Evolutionary conservation across 805 yeast species (phyloP), one percentile per base, ranked within the genome.

Genomic region (Brettanomyces anomalus): DNA sequence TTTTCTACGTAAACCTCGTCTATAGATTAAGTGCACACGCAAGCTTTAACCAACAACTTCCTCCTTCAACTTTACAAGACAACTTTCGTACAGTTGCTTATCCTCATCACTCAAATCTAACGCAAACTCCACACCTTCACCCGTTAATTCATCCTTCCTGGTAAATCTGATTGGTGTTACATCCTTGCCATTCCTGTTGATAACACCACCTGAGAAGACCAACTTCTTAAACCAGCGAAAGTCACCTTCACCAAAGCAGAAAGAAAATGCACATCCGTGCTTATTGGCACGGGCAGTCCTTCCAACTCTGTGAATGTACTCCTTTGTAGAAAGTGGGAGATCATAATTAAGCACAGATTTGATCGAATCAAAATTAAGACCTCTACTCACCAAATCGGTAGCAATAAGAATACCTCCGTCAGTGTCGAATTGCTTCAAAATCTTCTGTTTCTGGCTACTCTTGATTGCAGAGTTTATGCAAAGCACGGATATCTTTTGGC

Each of bases 371-470:
- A 93, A 72, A 63, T 90, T 96, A 40, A 93, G 75, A 66, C 99
- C 99, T 64, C 99, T 79, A n/a, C 97, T 85, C 60, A 93, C 83
- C 52, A 93, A 70, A 64, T 93, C 99, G 0, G 98, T 93, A 20
- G 86, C 88, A 46, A 74, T 80, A 59, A 76, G 67, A 39, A 77
- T 64, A 1, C 72, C 67, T 15, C 78, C 79, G 13, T 50, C 36
- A 2, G 58, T 53, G 13, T 75, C 67, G 55, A 93, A 89, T 5
- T 70, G 70, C 34, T 74, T 69, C 43, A 93, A 66, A 1, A 80
- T 65, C 49, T 74, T 73, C 39, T 68, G 64, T 37, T 93, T 74
- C 24, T 73, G 69, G 13, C 68, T 56, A 43, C 68, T 68, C 39
- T 77, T 70, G 55, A 74, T 69, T 50, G 77, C 76, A 46, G 77